Percentiles rank a stretch among this genome's conserved stretches.
These are phyloP conservation scores for Passiflora organensis DNA, from an alignment of 345 rosid species.

Conservation along the genomic window DNA sequence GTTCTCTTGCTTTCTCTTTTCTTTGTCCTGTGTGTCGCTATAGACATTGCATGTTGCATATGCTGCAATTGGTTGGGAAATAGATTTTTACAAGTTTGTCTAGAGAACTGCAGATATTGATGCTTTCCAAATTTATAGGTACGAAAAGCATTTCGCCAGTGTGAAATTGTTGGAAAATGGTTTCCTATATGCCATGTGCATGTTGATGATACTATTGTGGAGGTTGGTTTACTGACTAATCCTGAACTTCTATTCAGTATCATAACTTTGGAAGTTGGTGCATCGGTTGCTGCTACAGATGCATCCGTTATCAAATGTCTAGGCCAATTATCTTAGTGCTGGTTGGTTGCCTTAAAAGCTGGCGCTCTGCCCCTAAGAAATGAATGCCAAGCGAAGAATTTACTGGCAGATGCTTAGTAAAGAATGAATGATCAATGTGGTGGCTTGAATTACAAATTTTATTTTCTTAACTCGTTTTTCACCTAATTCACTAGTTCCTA, in stretches of 20 bases:
- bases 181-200: conserved; percentile 71
- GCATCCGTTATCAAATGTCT: too few species aligned
- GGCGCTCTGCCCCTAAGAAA: too few species aligned
- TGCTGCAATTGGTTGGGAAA: too few species aligned
- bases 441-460: neutral
- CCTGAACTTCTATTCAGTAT: neutral
- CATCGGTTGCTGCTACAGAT: too few species aligned
- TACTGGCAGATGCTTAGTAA: too few species aligned
- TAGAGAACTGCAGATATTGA: too few species aligned
- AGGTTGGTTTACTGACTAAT: conserved; percentile 28
- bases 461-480: neutral
- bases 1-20: conserved; percentile 17
- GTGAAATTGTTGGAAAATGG: conserved; percentile 52
- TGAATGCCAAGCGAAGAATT: too few species aligned
- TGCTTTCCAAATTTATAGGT: conserved; percentile 31
- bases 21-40: neutral
- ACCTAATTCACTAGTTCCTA: neutral
- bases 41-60: too few species aligned
- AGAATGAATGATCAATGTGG: too few species aligned
- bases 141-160: conserved; percentile 35
- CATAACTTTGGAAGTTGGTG: neutral
- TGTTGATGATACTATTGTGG: conserved; percentile 38
- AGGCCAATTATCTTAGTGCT: too few species aligned
- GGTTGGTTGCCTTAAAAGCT: too few species aligned
- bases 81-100: too few species aligned